These are phyloP conservation scores for Spinellus fusiger DNA, from an alignment of 192 early-diverging fungal species.

Conservation along the genomic window DNA sequence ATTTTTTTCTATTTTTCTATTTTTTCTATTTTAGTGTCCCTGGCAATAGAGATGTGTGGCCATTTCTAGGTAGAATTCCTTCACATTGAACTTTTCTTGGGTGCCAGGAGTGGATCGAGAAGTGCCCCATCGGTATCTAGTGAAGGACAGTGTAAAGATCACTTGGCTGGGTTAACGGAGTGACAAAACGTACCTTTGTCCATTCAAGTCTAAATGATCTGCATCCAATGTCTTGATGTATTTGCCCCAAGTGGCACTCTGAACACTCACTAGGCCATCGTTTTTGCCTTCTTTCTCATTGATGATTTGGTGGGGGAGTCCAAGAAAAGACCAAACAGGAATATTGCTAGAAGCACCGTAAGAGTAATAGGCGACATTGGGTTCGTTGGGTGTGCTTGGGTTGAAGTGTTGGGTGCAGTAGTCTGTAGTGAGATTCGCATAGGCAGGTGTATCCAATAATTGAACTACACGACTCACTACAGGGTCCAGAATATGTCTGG, in stretches of 20 bases:
- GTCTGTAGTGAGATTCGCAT: slow-evolving; percentile 83
- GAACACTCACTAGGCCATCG: slow-evolving; percentile 84
- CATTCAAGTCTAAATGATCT: slow-evolving; percentile 88
- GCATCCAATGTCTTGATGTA: slow-evolving; percentile 77
- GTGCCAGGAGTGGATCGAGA: slow-evolving; percentile 8
- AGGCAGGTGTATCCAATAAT: slow-evolving; percentile 84
- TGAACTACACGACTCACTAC: slow-evolving; percentile 27
- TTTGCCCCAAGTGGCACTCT: slow-evolving; percentile 84
- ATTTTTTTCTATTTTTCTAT: neutral
- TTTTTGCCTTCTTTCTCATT: slow-evolving; percentile 77
- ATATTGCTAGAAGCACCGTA: slow-evolving; percentile 71
- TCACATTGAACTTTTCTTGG: slow-evolving; percentile 19
- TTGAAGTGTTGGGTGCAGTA: slow-evolving; percentile 87
- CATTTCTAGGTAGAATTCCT: slow-evolving; percentile 29
- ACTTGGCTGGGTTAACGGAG: no score
- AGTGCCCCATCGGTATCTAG: neutral
- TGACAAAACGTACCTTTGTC: slow-evolving; percentile 23
- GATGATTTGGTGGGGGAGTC: slow-evolving; percentile 79
- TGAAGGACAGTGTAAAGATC: neutral
- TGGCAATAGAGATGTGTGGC: slow-evolving; percentile 27
- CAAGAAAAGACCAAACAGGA: slow-evolving; percentile 55
- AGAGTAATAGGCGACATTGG: slow-evolving; percentile 72
- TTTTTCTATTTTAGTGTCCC: slow-evolving; percentile 17
- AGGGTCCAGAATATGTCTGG: slow-evolving; percentile 9
- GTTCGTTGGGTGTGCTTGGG: slow-evolving; percentile 73